These are phyloP conservation scores for Paraconiothyrium sp. DNA, from an alignment of 2,329 filamentous ascomycete species.

Conservation along the genomic window DNA sequence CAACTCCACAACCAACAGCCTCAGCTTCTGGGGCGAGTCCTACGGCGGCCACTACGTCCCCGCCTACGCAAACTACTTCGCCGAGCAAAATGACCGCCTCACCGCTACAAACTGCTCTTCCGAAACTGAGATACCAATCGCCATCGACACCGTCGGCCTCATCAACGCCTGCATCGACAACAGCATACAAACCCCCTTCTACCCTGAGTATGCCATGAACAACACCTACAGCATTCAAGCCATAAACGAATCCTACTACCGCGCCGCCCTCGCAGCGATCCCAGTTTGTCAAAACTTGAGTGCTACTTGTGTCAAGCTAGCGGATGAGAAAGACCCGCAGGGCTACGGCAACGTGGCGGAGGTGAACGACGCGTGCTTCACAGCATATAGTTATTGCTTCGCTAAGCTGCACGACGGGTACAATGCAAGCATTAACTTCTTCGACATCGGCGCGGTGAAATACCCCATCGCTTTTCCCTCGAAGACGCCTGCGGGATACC, in stretches of 20 bases:
- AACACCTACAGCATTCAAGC: conserved; percentile 64
- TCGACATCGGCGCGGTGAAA: conserved; percentile 61
- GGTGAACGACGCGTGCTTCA: conserved; percentile 51
- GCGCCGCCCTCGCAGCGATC: conserved; percentile 50
- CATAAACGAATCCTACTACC: conserved; percentile 57
- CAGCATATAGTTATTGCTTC: conserved; percentile 55
- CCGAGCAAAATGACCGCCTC: conserved; percentile 63
- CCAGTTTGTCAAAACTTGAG: conserved; percentile 63
- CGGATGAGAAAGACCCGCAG: conserved; percentile 57
- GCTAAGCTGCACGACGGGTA: conserved; percentile 55
- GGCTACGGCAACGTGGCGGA: conserved; percentile 44
- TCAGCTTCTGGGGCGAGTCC: conserved; percentile 58
- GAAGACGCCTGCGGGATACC: conserved; percentile 60
- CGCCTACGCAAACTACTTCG: conserved; percentile 63
- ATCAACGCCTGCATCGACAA: conserved; percentile 64
- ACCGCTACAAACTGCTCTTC: conserved; percentile 36
- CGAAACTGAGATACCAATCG: conserved; percentile 39
- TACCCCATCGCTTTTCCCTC: conserved; percentile 19
- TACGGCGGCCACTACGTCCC: conserved; percentile 66
- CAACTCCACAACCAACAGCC: conserved; percentile 62
- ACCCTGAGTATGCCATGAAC: conserved; percentile 61
- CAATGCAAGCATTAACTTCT: conserved; percentile 56
- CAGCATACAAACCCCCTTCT: conserved; percentile 54
- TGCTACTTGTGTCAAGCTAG: conserved; percentile 56
- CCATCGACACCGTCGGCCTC: conserved; percentile 61